phyloP scores from a whole-genome alignment of 176 grass and related monocot genomes.

The Aechmea fasciata region DNA sequence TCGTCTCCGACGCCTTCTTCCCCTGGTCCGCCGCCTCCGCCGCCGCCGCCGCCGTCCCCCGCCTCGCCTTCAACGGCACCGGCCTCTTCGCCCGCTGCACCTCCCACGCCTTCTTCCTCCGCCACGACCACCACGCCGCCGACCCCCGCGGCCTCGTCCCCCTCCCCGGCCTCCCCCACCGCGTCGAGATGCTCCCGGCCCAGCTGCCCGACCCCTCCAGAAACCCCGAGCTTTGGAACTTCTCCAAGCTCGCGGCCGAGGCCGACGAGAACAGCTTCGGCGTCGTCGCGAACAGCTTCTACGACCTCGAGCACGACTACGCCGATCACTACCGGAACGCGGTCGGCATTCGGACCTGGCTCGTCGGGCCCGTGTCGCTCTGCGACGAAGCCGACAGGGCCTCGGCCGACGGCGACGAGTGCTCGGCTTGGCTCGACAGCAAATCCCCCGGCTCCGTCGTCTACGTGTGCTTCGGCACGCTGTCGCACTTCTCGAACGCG shows the following conservation, averaged over 20 bases:
- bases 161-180: slow-evolving; percentile 36
- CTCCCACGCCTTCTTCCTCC: background rate
- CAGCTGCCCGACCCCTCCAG: slow-evolving; percentile 15
- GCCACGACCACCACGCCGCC: background rate
- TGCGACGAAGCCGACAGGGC: slow-evolving; percentile 9
- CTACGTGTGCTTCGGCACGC: slow-evolving; percentile 54
- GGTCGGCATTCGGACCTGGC: slow-evolving; percentile 25
- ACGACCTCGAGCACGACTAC: slow-evolving; percentile 44
- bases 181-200: slow-evolving; percentile 27
- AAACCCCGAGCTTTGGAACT: background rate
- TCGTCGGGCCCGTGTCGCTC: slow-evolving; percentile 44
- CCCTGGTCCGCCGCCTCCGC: slow-evolving; percentile 10
- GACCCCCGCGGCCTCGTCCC: slow-evolving; percentile 6
- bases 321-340: slow-evolving; percentile 17
- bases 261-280: slow-evolving; percentile 26
- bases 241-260: background rate
- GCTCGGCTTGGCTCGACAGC: slow-evolving; percentile 34
- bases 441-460: slow-evolving; percentile 26
- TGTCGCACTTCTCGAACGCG: slow-evolving; percentile 1
- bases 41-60: too few relatives aligned
- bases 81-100: too few relatives aligned
- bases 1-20: slow-evolving; percentile 17
- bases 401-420: slow-evolving; percentile 15
- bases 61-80: too few relatives aligned
- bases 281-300: slow-evolving; percentile 48